Evolutionary conservation across 2,329 filamentous ascomycete genomes (phyloP).

Genomic region (Xylaria sp.): DNA sequence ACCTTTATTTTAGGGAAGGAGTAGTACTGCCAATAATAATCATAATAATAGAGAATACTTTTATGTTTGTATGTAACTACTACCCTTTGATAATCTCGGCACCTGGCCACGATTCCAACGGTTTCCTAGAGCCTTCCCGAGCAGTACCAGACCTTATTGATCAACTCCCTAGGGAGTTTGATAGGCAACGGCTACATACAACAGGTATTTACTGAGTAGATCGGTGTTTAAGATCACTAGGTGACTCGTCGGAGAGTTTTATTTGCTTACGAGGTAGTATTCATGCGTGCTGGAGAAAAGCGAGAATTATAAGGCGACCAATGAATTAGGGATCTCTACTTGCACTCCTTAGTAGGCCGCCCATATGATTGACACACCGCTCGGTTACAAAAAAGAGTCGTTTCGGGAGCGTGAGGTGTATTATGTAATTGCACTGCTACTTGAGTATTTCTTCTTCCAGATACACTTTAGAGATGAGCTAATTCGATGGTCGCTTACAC

Average conservation of each 20-base stretch:
- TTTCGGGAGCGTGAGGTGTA: not conserved
- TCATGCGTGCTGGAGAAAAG: not conserved
- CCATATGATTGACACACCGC: not conserved
- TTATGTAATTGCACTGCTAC: not conserved
- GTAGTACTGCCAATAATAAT: no score
- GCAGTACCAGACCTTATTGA: not conserved
- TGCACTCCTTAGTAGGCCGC: not conserved
- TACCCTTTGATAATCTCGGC: no score
- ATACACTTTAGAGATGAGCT: not conserved
- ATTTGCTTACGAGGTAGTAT: not conserved
- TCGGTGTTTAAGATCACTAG: not conserved
- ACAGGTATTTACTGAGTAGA: not conserved
- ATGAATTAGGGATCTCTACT: not conserved
- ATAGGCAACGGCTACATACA: not conserved
- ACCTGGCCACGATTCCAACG: no score
- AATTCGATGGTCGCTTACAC: conserved; percentile 1
- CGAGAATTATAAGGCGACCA: conserved; percentile 7
- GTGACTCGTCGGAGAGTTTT: not conserved
- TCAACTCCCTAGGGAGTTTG: not conserved
- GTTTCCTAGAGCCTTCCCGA: no score
- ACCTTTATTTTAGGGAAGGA: no score
- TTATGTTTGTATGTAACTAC: not conserved
- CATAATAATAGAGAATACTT: not conserved
- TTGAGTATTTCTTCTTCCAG: not conserved
- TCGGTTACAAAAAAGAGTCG: not conserved